Percentiles rank a stretch among this genome's conserved stretches.
These are phyloP conservation scores for Westerdykella ornata DNA, from an alignment of 2,329 filamentous ascomycete species.

Conservation along the genomic window DNA sequence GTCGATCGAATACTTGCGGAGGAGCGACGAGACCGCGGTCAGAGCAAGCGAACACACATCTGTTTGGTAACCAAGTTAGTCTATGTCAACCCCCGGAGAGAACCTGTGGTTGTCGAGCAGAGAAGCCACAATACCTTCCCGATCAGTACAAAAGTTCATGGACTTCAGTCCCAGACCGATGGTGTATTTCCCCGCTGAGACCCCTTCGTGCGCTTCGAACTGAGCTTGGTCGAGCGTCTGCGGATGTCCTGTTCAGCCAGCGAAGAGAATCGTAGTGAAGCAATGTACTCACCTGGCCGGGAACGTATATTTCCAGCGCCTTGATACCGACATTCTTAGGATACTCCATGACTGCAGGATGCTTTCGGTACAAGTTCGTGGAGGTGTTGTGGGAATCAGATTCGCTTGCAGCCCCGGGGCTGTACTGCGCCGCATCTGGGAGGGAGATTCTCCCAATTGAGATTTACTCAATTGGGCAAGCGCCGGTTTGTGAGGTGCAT, in stretches of 20 bases:
- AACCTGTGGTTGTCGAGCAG: neutral
- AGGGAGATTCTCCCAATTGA: too few relatives aligned
- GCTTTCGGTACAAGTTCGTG: too few relatives aligned
- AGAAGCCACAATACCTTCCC: constrained; percentile 56
- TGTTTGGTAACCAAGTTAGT: constrained; percentile 48
- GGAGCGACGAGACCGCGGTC: constrained; percentile 68
- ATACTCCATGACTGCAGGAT: constrained; percentile 8
- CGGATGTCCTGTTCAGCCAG: neutral
- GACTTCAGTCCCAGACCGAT: constrained; percentile 86
- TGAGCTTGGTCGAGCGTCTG: constrained; percentile 80
- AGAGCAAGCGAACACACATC: constrained; percentile 66
- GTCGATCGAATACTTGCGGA: constrained; percentile 80
- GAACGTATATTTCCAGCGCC: constrained; percentile 86
- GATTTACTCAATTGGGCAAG: too few relatives aligned
- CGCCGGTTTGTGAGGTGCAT: too few relatives aligned
- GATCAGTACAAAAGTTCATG: constrained; percentile 88
- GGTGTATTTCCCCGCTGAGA: constrained; percentile 76
- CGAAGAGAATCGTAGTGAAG: constrained; percentile 8
- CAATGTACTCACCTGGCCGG: constrained; percentile 62
- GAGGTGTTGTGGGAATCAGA: too few relatives aligned
- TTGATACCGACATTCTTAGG: constrained; percentile 88
- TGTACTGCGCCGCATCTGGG: too few relatives aligned
- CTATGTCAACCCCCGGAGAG: constrained; percentile 39
- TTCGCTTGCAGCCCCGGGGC: too few relatives aligned
- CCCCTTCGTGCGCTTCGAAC: constrained; percentile 81